Evolutionary conservation across 768 basidiomycete species (phyloP).

Genomic region (Pisolithus sp.): DNA sequence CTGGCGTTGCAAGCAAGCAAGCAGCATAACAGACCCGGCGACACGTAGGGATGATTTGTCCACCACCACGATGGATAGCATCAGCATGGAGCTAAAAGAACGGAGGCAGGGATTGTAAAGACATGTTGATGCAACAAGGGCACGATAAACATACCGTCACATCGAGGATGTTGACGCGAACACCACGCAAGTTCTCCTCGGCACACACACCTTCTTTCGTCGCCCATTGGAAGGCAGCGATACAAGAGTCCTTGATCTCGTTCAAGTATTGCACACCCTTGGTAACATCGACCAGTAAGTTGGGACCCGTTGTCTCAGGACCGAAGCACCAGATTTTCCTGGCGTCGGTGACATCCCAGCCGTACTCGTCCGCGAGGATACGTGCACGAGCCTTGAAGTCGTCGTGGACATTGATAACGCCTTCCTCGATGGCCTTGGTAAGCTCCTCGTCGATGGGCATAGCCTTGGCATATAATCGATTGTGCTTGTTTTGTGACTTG

Average conservation of each 20-base stretch:
- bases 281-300: constrained; percentile 94
- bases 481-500: constrained; percentile 99
- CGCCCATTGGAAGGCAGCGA: constrained; percentile 99
- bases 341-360: constrained; percentile 99
- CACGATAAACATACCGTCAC: constrained; percentile 62
- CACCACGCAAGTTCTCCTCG: constrained; percentile 99
- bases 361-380: constrained; percentile 89
- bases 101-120: background rate
- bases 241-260: constrained; percentile 99
- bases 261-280: constrained; percentile 99
- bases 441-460: constrained; percentile 92
- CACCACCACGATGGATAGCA: constrained; percentile 99
- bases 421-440: constrained; percentile 84
- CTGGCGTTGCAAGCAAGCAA: constrained; percentile 83
- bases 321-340: constrained; percentile 99
- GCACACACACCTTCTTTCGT: constrained; percentile 95
- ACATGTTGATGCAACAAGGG: background rate
- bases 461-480: constrained; percentile 93
- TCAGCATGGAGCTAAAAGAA: constrained; percentile 80
- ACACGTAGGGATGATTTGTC: constrained; percentile 95
- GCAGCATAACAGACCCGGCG: constrained; percentile 96
- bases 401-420: constrained; percentile 83
- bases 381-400: constrained; percentile 98
- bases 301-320: constrained; percentile 95
- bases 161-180: constrained; percentile 93